A percentile compares a stretch with the other conserved stretches of the same genome.
These are phyloP conservation scores for Tolypocladium tundrense DNA, from an alignment of 2,329 filamentous ascomycete species.

Conservation along the genomic window DNA sequence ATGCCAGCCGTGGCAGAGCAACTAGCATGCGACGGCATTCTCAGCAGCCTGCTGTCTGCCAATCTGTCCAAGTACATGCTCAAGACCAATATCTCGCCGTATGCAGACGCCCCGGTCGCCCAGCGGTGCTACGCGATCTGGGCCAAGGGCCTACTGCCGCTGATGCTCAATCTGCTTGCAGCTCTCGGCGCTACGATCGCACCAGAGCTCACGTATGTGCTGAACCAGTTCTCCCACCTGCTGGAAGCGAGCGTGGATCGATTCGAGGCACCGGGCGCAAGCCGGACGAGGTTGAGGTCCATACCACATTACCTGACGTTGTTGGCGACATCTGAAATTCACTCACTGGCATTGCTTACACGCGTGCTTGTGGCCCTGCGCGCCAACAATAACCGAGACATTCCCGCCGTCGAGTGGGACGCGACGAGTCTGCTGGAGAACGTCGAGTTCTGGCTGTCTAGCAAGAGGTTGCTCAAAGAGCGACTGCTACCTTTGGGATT, in stretches of 20 bases:
- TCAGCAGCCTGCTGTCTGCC: conserved; percentile 69
- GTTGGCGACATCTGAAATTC: conserved; percentile 63
- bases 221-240: conserved; percentile 81
- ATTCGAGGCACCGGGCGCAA: conserved; percentile 52
- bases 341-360: conserved; percentile 67
- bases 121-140: conserved; percentile 81
- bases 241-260: conserved; percentile 61
- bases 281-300: conserved; percentile 37
- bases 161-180: conserved; percentile 80
- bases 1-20: conserved; percentile 77
- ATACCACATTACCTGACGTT: conserved; percentile 60
- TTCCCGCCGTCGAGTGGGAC: conserved; percentile 70
- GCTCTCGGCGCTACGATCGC: conserved; percentile 74
- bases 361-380: conserved; percentile 60
- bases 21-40: conserved; percentile 75
- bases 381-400: conserved; percentile 56
- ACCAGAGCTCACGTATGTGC: conserved; percentile 72
- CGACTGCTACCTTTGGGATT: conserved; percentile 63
- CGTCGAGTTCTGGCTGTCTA: conserved; percentile 69
- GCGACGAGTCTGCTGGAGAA: conserved; percentile 63
- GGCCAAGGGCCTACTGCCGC: conserved; percentile 75
- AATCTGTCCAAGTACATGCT: conserved; percentile 71
- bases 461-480: conserved; percentile 58
- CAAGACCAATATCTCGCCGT: conserved; percentile 61
- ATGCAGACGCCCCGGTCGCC: conserved; percentile 57